Percentiles rank a stretch among this genome's conserved stretches.
These are phyloP conservation scores for Eleusine coracana DNA, from an alignment of 176 grass and related monocot genomes.

Conservation along the genomic window DNA sequence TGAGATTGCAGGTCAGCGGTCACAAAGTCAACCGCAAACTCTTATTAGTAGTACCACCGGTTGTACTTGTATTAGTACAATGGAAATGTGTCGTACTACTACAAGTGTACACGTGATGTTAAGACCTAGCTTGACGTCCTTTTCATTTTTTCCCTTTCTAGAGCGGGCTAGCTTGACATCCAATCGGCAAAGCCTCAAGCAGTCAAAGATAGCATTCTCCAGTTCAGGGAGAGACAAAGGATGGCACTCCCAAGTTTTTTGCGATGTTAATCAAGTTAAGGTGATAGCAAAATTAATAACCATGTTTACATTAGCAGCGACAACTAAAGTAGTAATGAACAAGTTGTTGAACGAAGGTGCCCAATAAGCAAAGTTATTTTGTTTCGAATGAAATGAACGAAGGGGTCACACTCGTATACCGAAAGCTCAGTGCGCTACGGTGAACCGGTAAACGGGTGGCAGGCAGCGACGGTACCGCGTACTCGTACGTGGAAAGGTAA, in stretches of 20 bases:
- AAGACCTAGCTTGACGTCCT: neutral
- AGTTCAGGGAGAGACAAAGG: neutral
- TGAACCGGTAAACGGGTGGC: neutral
- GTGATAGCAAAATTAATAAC: neutral
- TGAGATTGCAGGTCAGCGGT: neutral
- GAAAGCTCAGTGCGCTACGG: neutral
- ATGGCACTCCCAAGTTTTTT: neutral
- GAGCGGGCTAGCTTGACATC: neutral
- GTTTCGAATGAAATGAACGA: neutral
- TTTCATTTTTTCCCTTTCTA: neutral
- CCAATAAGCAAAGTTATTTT: neutral
- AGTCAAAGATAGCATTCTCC: neutral
- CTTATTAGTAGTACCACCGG: neutral
- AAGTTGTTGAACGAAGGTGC: neutral
- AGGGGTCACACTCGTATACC: neutral
- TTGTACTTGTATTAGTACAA: neutral
- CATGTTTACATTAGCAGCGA: neutral
- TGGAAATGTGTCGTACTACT: conserved; percentile 5
- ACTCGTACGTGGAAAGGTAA: conserved; percentile 28
- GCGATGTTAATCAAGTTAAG: neutral
- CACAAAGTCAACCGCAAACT: conserved; percentile 1
- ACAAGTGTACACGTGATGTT: conserved; percentile 28
- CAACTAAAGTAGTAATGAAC: too few relatives aligned
- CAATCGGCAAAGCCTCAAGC: neutral
- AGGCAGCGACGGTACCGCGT: neutral